Percentiles rank a stretch among this genome's conserved stretches.
phyloP scores from a whole-genome alignment of 345 rosid genomes.

The Pistacia atlantica region DNA sequence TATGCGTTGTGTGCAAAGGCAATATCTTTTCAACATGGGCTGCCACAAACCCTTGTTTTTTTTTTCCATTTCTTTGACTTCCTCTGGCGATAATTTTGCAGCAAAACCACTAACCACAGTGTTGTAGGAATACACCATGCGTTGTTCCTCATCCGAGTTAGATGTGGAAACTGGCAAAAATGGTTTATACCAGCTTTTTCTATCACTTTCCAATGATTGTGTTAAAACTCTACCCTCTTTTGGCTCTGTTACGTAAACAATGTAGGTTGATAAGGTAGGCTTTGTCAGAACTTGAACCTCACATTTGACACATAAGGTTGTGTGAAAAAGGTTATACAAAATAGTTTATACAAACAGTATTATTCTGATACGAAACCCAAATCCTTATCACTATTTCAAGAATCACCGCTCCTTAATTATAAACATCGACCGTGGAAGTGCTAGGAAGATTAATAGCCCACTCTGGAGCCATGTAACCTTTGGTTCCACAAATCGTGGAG shows the following conservation, averaged over 20 bases:
- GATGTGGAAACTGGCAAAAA: slow-evolving; percentile 31
- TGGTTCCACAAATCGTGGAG: too few species aligned
- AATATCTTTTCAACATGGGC: slow-evolving; percentile 34
- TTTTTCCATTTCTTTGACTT: slow-evolving; percentile 39
- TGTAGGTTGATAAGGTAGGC: slow-evolving; percentile 26
- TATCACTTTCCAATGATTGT: slow-evolving; percentile 12
- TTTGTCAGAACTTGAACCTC: too few species aligned
- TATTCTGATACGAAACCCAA: too few species aligned
- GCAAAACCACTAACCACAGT: slow-evolving; percentile 52
- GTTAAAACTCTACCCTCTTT: slow-evolving; percentile 1
- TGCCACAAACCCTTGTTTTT: slow-evolving; percentile 44
- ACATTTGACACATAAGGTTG: too few species aligned
- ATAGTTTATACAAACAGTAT: too few species aligned
- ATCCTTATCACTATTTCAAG: too few species aligned
- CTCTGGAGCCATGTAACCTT: too few species aligned
- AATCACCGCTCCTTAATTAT: too few species aligned
- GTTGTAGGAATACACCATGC: slow-evolving; percentile 39
- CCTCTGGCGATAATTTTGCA: slow-evolving; percentile 52
- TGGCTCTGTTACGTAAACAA: slow-evolving; percentile 34
- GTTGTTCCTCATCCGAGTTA: slow-evolving; percentile 18
- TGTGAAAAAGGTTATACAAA: too few species aligned
- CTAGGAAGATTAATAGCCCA: too few species aligned
- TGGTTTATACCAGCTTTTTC: slow-evolving; percentile 36
- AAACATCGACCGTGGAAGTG: too few species aligned
- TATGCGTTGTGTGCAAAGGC: slow-evolving; percentile 50